Conservation (phyloP, 768 basidiomycete species). For the Mycena rosella region DNA sequence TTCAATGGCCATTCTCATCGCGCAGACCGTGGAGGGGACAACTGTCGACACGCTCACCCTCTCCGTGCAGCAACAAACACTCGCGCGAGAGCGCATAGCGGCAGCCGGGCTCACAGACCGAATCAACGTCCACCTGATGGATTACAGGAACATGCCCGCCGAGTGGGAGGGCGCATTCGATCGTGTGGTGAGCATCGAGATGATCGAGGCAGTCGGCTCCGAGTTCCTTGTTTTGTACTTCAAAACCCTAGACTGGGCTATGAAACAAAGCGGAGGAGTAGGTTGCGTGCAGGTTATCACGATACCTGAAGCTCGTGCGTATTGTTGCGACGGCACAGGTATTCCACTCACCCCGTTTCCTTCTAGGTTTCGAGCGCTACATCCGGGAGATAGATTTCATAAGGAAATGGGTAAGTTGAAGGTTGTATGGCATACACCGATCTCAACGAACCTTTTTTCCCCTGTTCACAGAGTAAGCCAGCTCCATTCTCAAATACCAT, state of each 20-base stretch:
- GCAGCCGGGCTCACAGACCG: constrained; percentile 63
- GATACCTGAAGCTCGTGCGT: constrained; percentile 77
- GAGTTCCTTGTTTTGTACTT: constrained; percentile 78
- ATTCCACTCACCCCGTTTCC: constrained; percentile 28
- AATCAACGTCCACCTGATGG: constrained; percentile 80
- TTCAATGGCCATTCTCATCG: constrained; percentile 74
- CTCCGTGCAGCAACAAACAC: constrained; percentile 71
- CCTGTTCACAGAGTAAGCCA: constrained; percentile 23
- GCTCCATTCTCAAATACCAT: background rate
- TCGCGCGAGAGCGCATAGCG: constrained; percentile 68
- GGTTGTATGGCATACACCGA: background rate
- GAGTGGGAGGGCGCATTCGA: constrained; percentile 78
- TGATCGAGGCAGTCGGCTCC: constrained; percentile 81
- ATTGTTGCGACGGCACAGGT: constrained; percentile 9
- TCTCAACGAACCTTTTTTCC: background rate
- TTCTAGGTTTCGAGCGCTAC: constrained; percentile 66
- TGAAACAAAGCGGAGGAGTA: constrained; percentile 69
- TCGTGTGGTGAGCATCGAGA: constrained; percentile 77
- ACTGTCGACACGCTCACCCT: constrained; percentile 81
- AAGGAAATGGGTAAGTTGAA: constrained; percentile 74
- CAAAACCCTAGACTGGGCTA: constrained; percentile 72
- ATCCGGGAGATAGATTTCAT: constrained; percentile 79
- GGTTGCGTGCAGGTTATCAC: constrained; percentile 84
- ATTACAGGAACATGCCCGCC: constrained; percentile 73
- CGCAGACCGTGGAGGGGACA: constrained; percentile 65